Evolutionary conservation across 176 grass and related monocot species (phyloP), one percentile per base, ranked within the genome.

Genomic region (Lolium multiflorum): DNA sequence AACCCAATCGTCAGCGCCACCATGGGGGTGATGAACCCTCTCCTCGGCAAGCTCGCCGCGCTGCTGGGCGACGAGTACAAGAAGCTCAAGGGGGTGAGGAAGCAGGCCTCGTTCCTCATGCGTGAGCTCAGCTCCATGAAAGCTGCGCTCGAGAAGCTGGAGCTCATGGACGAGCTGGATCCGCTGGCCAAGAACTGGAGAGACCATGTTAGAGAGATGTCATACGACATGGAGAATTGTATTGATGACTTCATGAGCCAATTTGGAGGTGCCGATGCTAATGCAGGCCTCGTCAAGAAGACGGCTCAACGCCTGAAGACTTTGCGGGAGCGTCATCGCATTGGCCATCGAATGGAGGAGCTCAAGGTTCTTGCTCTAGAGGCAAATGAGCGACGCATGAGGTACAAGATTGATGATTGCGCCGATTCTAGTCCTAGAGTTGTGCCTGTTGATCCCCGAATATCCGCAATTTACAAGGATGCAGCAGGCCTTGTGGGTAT

Each of bases 181-280:
- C 49, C 74, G 15, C 0, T 55, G 25, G 49, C 49, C 2, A 76
- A 35, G 25, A 35, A 76, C 24, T 76, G 49, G 49, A 76, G 25
- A 17, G 48, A 9, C 0, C 25, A 35, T 55, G 49, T 76, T 16
- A 18, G 49, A 17, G 74, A 76, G 74, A 76, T 76, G 74, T 26
- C 74, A 6, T 76, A 55, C 16, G 74, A 76, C 41, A 76, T 76
- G 24, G 74, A 76, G 74, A 50, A 76, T 9, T 76, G 49, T 3
- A 35, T 76, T 0, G 74, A 76, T 0, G 47, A 76, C 49, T 76
- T 55, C 14, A 55, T 76, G 49, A 13, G 15, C 21, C n/a, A 58
- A 1, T 43, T 47, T 17, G 77, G 57, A 5, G 57, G 1, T 0
- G 1, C n/a, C 3, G n/a, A 80, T 25, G 11, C 5, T 7, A 78